Conservation (phyloP, 2,329 filamentous ascomycete species). For the Beauveria sp. region DNA sequence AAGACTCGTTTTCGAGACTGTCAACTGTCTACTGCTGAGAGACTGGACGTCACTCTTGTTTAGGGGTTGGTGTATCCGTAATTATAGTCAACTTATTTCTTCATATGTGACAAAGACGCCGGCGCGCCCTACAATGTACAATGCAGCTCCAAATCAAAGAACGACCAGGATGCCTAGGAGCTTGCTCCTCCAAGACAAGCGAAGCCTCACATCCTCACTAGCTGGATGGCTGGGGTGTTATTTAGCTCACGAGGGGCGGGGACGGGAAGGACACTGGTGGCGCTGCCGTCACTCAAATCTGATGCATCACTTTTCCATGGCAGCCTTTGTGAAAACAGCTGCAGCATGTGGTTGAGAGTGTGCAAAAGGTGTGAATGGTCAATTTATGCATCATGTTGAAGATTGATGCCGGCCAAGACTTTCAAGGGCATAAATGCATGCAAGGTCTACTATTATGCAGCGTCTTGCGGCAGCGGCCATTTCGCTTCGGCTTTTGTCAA, state of each 20-base stretch:
- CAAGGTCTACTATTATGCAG: background rate
- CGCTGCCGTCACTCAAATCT: background rate
- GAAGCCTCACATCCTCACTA: too few species aligned
- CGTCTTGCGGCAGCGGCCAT: background rate
- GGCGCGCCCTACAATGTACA: background rate
- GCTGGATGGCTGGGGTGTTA: too few species aligned
- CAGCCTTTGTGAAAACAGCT: background rate
- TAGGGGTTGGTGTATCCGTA: too few species aligned
- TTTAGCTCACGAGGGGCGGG: background rate
- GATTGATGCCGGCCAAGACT: background rate
- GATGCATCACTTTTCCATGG: background rate
- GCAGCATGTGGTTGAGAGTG: background rate
- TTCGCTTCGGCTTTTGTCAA: background rate
- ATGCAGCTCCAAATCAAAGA: background rate
- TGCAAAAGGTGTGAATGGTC: background rate
- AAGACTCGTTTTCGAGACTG: background rate
- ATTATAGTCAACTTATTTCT: too few species aligned
- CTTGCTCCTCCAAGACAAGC: too few species aligned
- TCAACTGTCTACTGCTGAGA: background rate
- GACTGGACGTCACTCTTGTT: too few species aligned
- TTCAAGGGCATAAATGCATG: background rate
- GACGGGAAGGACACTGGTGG: background rate
- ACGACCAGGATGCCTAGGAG: background rate
- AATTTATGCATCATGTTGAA: background rate
- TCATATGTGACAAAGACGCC: background rate